These are phyloP conservation scores for Neurospora sp. DNA, from an alignment of 495 filamentous ascomycete genomes.

Conservation along the genomic window DNA sequence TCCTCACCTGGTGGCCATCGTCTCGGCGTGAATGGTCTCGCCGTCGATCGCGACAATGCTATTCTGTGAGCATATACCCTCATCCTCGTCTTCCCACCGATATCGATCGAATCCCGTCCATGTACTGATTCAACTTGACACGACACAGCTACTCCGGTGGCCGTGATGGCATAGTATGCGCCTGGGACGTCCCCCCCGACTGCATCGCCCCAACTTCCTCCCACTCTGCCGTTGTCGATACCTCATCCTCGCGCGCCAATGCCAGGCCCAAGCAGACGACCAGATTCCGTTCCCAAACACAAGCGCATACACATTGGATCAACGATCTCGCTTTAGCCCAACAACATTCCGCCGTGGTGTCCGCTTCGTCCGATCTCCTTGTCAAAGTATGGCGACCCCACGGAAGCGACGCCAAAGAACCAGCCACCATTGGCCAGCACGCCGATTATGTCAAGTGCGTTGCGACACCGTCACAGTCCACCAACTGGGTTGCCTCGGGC, in stretches of 20 bases:
- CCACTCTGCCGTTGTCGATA: slow-evolving; percentile 24
- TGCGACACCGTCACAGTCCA: slow-evolving; percentile 58
- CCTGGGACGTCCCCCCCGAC: slow-evolving; percentile 67
- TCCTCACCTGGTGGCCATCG: slow-evolving; percentile 78
- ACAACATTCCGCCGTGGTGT: slow-evolving; percentile 75
- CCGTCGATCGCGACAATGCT: slow-evolving; percentile 71
- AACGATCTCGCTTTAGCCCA: slow-evolving; percentile 88
- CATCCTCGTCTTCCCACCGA: neutral
- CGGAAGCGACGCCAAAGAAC: slow-evolving; percentile 53
- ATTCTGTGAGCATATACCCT: slow-evolving; percentile 62
- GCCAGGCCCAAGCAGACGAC: slow-evolving; percentile 39
- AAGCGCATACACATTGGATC: slow-evolving; percentile 97
- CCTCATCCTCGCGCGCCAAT: slow-evolving; percentile 14
- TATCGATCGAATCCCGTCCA: neutral
- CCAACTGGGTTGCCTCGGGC: slow-evolving; percentile 92
- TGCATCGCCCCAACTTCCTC: slow-evolving; percentile 35
- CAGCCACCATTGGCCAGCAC: slow-evolving; percentile 83
- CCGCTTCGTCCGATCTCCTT: slow-evolving; percentile 89
- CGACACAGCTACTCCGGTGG: slow-evolving; percentile 79
- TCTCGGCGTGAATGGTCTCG: slow-evolving; percentile 87
- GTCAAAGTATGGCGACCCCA: slow-evolving; percentile 93
- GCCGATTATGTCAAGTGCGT: slow-evolving; percentile 93
- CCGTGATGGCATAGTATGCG: slow-evolving; percentile 89
- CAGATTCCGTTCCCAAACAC: slow-evolving; percentile 79
- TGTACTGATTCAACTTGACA: neutral